These are phyloP conservation scores for Dujonia santamariae DNA, from an alignment of 1,139 yeast genomes.

Conservation along the genomic window DNA sequence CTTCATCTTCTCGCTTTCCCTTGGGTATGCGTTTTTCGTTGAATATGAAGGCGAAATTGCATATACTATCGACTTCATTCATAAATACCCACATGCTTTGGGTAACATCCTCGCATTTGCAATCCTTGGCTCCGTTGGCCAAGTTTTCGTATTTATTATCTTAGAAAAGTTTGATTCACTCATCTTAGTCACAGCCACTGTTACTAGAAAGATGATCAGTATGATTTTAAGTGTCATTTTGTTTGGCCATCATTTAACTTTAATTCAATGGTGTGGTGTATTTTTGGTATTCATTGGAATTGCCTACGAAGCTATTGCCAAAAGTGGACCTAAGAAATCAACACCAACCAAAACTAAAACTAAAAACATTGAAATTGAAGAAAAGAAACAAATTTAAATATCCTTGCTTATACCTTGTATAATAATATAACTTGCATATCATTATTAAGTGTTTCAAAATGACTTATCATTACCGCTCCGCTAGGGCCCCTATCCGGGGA, in stretches of 20 bases:
- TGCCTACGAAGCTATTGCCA: constrained; percentile 27
- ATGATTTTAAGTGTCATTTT: constrained; percentile 85
- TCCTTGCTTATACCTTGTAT: no score
- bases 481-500: no score
- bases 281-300: constrained; percentile 74
- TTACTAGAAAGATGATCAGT: constrained; percentile 92
- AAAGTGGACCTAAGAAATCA: constrained; percentile 12
- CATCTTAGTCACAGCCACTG: constrained; percentile 86
- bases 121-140: constrained; percentile 85
- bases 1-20: constrained; percentile 43
- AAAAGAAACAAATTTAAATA: no score
- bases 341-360: no score
- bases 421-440: no score
- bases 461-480: no score
- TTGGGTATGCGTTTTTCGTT: constrained; percentile 39
- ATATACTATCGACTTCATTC: constrained; percentile 47
- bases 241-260: constrained; percentile 70
- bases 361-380: no score
- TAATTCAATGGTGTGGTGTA: constrained; percentile 77
- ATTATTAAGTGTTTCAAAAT: no score
- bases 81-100: constrained; percentile 39
- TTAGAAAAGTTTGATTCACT: constrained; percentile 82
- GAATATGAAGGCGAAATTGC: constrained; percentile 44
- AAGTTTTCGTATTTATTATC: constrained; percentile 83
- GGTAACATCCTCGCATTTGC: constrained; percentile 67